Evolutionary conservation across 192 early-diverging fungal species (phyloP), one percentile per base, ranked within the genome.

Genomic region (Entomortierella beljakovae): DNA sequence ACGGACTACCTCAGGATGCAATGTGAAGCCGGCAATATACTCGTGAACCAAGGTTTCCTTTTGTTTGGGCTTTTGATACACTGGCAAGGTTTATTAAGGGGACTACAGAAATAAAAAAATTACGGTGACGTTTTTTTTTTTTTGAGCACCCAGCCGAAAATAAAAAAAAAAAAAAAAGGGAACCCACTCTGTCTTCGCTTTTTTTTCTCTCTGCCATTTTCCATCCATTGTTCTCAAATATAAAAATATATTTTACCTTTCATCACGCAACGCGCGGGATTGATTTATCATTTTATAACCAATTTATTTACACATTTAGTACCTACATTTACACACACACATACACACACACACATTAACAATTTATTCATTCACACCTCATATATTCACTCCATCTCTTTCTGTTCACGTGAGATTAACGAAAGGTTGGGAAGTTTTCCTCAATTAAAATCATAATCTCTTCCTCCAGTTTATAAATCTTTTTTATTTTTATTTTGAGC

Each of bases 221-320:
- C 20, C 43, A 46, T 8, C 43, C 43, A 46, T 46, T 46, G 43
- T 20, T 46, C 43, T 6, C 43, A 46, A 46, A 46, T 46, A 46
- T 46, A 46, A 46, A 46, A 46, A 46, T 46, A 46, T n/a, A n/a
- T n/a, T n/a, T 46, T 46, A 46, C 11, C 43, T 20, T 46, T 46
- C 43, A 46, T 46, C 43, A 38, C 37, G 6, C n/a, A n/a, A n/a
- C 13, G 37, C 13, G 37, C 13, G 37, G 43, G 3, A 46, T 16
- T 46, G 43, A 46, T 46, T 46, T 20, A 20, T 46, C 15, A 16
- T 20, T 46, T 46, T 4, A 46, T 40, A 40, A 40, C 13, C 6
- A 40, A 40, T 40, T 40, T 6, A 46, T 46, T 20, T 20, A 46
- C 20, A 46, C 43, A 46, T 16, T 20, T 20, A 46, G 37, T 38